A percentile compares a stretch with the other conserved stretches of the same genome.
Conservation (phyloP, 2,329 filamentous ascomycete genomes). For the Talaromyces albobiverticillius region DNA sequence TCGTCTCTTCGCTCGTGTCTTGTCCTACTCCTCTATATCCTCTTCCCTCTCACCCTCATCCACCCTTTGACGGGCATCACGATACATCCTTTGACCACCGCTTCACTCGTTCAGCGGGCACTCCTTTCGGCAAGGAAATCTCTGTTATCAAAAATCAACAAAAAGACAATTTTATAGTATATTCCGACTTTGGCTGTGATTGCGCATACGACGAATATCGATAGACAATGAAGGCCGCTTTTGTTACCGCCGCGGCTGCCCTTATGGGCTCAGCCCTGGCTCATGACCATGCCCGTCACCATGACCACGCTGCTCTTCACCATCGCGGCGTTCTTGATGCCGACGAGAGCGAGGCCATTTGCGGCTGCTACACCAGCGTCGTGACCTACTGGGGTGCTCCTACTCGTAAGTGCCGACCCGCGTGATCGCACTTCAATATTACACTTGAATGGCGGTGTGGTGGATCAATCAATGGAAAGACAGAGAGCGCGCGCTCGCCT, state of each 20-base stretch:
- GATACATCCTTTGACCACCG: conserved; percentile 24
- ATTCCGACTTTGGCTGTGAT: conserved; percentile 18
- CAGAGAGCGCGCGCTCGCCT: no score
- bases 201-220: conserved; percentile 2
- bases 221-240: conserved; percentile 69
- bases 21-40: conserved; percentile 5
- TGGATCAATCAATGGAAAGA: no score
- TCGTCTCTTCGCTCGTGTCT: background rate
- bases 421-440: no score
- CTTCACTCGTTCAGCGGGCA: conserved; percentile 72
- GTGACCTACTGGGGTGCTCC: conserved; percentile 66
- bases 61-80: conserved; percentile 14
- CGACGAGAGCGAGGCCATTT: conserved; percentile 40
- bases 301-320: conserved; percentile 53
- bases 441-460: no score
- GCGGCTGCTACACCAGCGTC: conserved; percentile 72
- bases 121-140: conserved; percentile 47
- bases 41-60: conserved; percentile 12
- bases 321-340: conserved; percentile 39
- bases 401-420: conserved; percentile 62
- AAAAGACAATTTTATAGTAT: background rate
- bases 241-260: conserved; percentile 60
- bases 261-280: conserved; percentile 53
- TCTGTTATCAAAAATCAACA: background rate
- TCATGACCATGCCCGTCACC: conserved; percentile 48